Conservation (phyloP, 306 rosid genomes). For the Malus orientalis region DNA sequence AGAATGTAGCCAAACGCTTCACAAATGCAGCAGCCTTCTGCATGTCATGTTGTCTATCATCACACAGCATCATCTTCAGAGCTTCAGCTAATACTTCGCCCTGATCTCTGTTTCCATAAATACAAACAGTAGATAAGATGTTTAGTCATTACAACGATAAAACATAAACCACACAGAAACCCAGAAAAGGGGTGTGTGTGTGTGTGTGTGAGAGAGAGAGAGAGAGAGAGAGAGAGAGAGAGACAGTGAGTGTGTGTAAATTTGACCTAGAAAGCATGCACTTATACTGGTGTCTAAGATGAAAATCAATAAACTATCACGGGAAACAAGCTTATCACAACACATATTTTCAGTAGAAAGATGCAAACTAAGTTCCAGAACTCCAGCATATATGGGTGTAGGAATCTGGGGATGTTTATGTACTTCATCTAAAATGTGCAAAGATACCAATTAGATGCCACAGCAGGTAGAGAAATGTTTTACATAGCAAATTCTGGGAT, state of each 20-base stretch:
- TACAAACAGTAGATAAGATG: neutral
- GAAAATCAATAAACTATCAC: neutral
- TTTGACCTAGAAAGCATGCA: neutral
- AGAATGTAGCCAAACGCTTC: constrained; percentile 74
- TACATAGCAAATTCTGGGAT: neutral
- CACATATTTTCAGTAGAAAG: neutral
- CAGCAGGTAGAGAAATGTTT: neutral
- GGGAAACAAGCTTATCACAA: neutral
- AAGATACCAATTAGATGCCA: neutral
- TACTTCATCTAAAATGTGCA: neutral
- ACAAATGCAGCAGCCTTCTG: constrained; percentile 96
- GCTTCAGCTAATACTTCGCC: constrained; percentile 92
- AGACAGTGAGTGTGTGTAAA: neutral
- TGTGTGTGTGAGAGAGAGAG: too few species aligned
- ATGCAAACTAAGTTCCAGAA: neutral
- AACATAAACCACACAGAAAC: neutral
- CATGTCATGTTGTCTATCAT: constrained; percentile 97
- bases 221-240: too few species aligned
- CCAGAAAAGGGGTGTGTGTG: neutral
- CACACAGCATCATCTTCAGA: constrained; percentile 86
- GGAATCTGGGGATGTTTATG: neutral
- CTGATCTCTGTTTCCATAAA: constrained; percentile 55
- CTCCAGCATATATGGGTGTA: neutral
- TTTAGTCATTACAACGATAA: neutral
- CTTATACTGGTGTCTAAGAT: neutral